A percentile compares a stretch with the other conserved stretches of the same genome.
Conservation (phyloP, 1,284 basidiomycete genomes). For the Malassezia caprae region DNA sequence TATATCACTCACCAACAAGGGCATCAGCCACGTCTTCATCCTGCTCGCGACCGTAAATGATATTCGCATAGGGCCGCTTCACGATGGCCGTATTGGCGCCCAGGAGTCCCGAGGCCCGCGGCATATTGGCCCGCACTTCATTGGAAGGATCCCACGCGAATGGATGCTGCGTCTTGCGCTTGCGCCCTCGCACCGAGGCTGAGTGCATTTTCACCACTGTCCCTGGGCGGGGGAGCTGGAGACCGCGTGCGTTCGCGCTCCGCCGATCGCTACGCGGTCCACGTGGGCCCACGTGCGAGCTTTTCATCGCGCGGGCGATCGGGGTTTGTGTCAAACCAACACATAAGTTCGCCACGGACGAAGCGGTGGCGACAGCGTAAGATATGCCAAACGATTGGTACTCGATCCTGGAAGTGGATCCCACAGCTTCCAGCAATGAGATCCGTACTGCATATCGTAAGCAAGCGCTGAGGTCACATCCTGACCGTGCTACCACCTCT, state of each 20-base stretch:
- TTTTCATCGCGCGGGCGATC: neutral
- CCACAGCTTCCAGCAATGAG: constrained; percentile 23
- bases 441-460: constrained; percentile 39
- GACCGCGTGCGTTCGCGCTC: neutral
- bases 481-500: constrained; percentile 29
- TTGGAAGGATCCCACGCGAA: constrained; percentile 7
- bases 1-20: constrained; percentile 10
- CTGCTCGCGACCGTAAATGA: constrained; percentile 12
- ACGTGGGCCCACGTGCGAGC: constrained; percentile 13
- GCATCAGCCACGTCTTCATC: constrained; percentile 19
- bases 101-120: constrained; percentile 5
- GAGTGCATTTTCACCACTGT: constrained; percentile 5
- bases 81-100: neutral
- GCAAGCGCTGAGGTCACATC: constrained; percentile 35
- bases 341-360: neutral
- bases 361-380: neutral
- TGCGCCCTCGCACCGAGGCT: constrained; percentile 14
- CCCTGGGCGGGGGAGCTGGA: neutral
- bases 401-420: constrained; percentile 28
- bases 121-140: constrained; percentile 9
- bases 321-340: neutral
- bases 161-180: constrained; percentile 11
- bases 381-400: constrained; percentile 24
- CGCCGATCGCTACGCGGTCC: neutral
- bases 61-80: constrained; percentile 15